Conservation (phyloP, 2,329 filamentous ascomycete genomes). For the Xylogone sp. region DNA sequence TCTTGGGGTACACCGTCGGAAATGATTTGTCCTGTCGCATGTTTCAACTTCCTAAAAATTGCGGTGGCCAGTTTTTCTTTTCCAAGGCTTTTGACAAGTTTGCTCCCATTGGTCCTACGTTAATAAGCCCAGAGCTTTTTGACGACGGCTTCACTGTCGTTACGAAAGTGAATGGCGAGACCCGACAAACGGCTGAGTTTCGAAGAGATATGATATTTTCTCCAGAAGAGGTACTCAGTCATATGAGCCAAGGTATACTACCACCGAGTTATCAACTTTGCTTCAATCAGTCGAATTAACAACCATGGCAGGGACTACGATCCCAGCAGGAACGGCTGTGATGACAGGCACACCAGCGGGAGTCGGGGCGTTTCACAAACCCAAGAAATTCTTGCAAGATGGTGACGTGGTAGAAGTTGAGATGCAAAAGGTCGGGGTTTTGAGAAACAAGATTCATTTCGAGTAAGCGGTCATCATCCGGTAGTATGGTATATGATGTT, state of each 20-base stretch:
- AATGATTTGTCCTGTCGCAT: slow-evolving; percentile 54
- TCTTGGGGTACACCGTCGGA: slow-evolving; percentile 50
- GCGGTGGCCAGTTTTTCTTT: slow-evolving; percentile 41
- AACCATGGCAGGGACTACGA: slow-evolving; percentile 34
- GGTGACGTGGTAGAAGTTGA: slow-evolving; percentile 42
- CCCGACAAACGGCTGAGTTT: too few species aligned
- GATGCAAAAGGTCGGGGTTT: slow-evolving; percentile 39
- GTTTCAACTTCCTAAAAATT: too few species aligned
- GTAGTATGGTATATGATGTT: too few species aligned
- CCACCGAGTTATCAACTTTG: slow-evolving; percentile 43
- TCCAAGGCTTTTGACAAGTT: slow-evolving; percentile 40
- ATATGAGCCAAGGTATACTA: too few species aligned
- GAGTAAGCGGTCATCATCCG: too few species aligned
- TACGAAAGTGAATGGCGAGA: too few species aligned
- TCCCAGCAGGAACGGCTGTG: slow-evolving; percentile 34
- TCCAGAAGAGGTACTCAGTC: too few species aligned
- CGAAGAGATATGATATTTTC: too few species aligned
- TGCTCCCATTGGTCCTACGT: slow-evolving; percentile 38
- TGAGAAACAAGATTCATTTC: slow-evolving; percentile 21
- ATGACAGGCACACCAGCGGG: slow-evolving; percentile 39
- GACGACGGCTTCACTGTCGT: too few species aligned
- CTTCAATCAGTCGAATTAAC: slow-evolving; percentile 32
- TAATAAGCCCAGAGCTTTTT: slow-evolving; percentile 20
- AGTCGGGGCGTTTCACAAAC: slow-evolving; percentile 8
- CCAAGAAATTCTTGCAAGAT: slow-evolving; percentile 34